These are phyloP conservation scores for Penicillium hesseltinei DNA, from an alignment of 2,329 filamentous ascomycete species.

Conservation along the genomic window DNA sequence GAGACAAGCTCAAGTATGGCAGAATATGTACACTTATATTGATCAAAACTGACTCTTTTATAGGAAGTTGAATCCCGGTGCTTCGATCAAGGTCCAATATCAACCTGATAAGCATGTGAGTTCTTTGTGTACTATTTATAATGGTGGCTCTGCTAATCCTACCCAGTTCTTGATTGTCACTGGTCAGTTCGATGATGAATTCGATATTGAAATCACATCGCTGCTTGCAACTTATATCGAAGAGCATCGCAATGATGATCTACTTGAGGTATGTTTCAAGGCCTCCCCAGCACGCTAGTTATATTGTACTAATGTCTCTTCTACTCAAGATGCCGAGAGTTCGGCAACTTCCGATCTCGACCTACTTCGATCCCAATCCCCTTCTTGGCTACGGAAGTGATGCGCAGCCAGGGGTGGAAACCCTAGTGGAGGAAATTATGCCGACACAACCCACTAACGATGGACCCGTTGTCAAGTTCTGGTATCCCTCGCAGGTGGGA, in stretches of 20 bases:
- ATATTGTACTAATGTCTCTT: not conserved
- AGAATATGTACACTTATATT: not conserved
- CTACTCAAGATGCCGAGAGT: not conserved
- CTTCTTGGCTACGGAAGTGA: not conserved
- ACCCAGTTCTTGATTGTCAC: not conserved
- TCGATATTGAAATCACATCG: not conserved
- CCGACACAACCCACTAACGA: not conserved
- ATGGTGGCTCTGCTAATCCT: not conserved
- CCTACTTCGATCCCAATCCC: not conserved
- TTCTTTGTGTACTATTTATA: not conserved
- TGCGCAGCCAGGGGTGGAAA: not conserved
- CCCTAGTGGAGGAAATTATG: not conserved
- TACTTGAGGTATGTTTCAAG: not conserved
- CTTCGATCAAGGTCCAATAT: not conserved
- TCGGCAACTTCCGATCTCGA: not conserved
- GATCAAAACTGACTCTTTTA: not conserved
- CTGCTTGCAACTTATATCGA: not conserved
- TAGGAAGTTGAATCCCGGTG: not conserved
- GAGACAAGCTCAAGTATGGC: not conserved
- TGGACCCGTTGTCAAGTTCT: not conserved
- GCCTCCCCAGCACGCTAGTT: not conserved
- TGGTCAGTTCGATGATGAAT: not conserved
- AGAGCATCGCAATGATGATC: not conserved
- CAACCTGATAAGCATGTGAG: not conserved
- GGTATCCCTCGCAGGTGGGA: not conserved